Base-by-base conservation (phyloP, 1,284 basidiomycete species). In the Ustilago nuda region DNA sequence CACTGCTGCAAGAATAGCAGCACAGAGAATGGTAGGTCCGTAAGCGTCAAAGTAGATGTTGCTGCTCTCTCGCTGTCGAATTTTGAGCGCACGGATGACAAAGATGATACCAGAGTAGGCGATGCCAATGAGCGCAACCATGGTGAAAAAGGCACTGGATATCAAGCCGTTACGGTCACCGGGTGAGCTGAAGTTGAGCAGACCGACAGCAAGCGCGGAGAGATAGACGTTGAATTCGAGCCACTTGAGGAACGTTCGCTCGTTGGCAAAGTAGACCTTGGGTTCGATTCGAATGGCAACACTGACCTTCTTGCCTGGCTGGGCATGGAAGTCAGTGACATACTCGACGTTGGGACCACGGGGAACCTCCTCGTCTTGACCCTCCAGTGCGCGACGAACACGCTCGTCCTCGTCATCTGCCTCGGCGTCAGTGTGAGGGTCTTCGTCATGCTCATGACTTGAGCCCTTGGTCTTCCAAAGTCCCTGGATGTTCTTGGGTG, bases 221-320 rank as follows among this genome's bases (percentile, higher is more conserved):
- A 85, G 69, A 61, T 84, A 78, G 68, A 98, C 93, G 1, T 93
- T 91, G 81, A 94, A 95, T 85, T 95, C 92, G 55, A 97, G 88
- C 96, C 96, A 99, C 70, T 87, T 83, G 72, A 80, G 60, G 56
- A 79, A 78, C n/a, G 94, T 95, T 66, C 94, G 89, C 86, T 98
- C 96, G 53, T 93, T 93, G 3, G 96, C 96, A 86, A 98, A 99
- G 85, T 97, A 97, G 8, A 97, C 95, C 87, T 99, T 99, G 41
- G 96, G 96, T 87, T 99, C 96, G 64, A 99, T 90, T 58, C 96
- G 91, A 37, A 99, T 92, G 39, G 96, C 95, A 1, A 99, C 90
- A 1, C 94, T 91, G 67, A 99, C 95, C 76, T 91, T 90, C 88
- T 98, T 98, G 19, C 96, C 96, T 52, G 90, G 88, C 1, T 93